Base-by-base conservation (phyloP, 371 early-diverging fungal species). In the Rhizopus stolonifer region DNA sequence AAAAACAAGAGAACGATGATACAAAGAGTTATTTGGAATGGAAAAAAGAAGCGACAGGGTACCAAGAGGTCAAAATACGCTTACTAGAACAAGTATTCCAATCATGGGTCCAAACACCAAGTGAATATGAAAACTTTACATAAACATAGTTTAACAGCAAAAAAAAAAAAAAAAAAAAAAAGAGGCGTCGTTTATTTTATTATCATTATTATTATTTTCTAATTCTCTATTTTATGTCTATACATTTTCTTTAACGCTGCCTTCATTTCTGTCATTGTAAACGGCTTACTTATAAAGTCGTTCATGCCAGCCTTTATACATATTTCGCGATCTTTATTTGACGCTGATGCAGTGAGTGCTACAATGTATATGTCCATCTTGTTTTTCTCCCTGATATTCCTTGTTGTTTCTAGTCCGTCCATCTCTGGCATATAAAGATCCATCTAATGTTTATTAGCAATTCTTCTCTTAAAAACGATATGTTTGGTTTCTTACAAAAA, bases 251-350 rank as follows among this genome's bases (percentile, higher is more conserved):
- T 70, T 21, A 77, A 42, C 1, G 72, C 60, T 15, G 69, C 56
- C 49, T 78, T 79, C 80, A 83, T 77, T 56, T 83, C 83, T 55
- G 71, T 56, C 63, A 78, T 65, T 5, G 74, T 78, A 46, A 80
- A 80, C 7, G 83, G 83, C 40, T 83, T 83, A 38, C 78, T 75
- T 52, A 83, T 79, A 45, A 80, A 83, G 29, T 81, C 83, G 25
- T 83, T 78, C 83, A 83, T 80, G 1, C 83, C 83, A 2, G 81
- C 79, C 36, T 81, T 77, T 52, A 80, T 79, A 54, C 83, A 83
- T 2, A 78, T 79, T 38, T 81, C 73, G 22, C 79, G 67, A 58
- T 83, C 83, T 24, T 78, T 70, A 17, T 62, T 70, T 46, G 80
- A 78, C 0, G 81, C 83, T 1, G 80, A 80, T 1, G 83, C 83